Percentiles rank a stretch among this genome's conserved stretches.
Conservation (phyloP, 1,139 yeast genomes). For the Suhomyces panamericanus region DNA sequence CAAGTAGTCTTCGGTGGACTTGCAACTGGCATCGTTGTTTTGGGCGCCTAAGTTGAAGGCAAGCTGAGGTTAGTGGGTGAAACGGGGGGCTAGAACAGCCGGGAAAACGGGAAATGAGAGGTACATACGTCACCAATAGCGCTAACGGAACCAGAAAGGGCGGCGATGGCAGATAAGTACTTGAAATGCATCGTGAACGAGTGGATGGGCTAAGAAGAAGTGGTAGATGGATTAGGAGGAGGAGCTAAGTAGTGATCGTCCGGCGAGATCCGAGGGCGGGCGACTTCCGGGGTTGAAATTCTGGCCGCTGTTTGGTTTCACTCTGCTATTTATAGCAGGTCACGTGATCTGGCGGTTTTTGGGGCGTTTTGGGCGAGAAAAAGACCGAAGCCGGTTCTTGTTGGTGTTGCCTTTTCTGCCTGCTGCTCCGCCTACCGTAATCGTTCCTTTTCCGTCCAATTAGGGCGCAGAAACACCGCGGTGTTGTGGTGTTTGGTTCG, state of each 20-base stretch:
- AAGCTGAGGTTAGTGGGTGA: conserved; percentile 34
- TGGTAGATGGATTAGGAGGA: neutral
- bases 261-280: conserved; percentile 5
- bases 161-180: conserved; percentile 39
- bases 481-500: neutral
- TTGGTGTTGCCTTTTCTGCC: too few species aligned
- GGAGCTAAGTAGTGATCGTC: conserved; percentile 5
- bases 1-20: conserved; percentile 64
- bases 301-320: conserved; percentile 12
- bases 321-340: conserved; percentile 11
- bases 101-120: neutral
- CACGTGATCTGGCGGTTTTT: neutral
- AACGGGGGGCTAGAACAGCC: neutral
- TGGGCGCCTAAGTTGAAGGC: conserved; percentile 85
- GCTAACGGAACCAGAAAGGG: conserved; percentile 36
- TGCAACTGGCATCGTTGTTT: conserved; percentile 69
- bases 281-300: conserved; percentile 7
- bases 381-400: neutral
- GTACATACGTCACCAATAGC: conserved; percentile 50
- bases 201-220: conserved; percentile 8
- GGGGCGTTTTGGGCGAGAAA: too few species aligned
- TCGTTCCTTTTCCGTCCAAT: neutral
- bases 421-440: neutral
- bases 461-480: neutral
- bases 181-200: conserved; percentile 39